Evolutionary conservation across 163 green algal genomes (phyloP).

Genomic region (Scenedesmus sp.): DNA sequence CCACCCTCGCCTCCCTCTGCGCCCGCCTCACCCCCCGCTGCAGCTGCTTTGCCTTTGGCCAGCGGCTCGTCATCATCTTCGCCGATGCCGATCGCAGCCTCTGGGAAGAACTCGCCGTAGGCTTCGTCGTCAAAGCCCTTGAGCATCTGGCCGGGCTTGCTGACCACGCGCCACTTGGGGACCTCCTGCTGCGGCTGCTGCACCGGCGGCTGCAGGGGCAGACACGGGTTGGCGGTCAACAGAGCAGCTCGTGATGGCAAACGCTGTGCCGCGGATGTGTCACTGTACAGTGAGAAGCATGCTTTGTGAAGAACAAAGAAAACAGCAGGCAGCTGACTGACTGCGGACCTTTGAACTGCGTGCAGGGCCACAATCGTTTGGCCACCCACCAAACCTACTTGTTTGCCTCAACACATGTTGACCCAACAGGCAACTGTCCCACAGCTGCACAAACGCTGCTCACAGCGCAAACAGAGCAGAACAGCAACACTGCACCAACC

Average conservation of each 20-base stretch:
- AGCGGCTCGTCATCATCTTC: constrained; percentile 30
- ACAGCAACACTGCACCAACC: not conserved
- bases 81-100: constrained; percentile 50
- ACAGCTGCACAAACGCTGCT: too few species aligned
- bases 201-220: constrained; percentile 6
- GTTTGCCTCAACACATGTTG: too few species aligned
- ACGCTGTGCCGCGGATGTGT: not conserved
- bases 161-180: constrained; percentile 60
- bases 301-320: too few species aligned
- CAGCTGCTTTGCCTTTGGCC: not conserved
- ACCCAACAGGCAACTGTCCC: not conserved
- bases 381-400: too few species aligned
- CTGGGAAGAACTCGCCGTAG: constrained; percentile 92
- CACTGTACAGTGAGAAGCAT: too few species aligned
- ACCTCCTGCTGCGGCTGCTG: constrained; percentile 32
- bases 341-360: too few species aligned
- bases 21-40: not conserved
- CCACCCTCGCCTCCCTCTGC: not conserved
- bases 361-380: too few species aligned
- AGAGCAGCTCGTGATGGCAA: not conserved
- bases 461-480: too few species aligned
- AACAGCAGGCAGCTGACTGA: too few species aligned
- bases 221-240: not conserved
- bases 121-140: constrained; percentile 79
- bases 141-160: constrained; percentile 52